A percentile compares a stretch with the other conserved stretches of the same genome.
Evolutionary conservation across 768 basidiomycete species (phyloP).

Genomic region (Tulasnella sp.): DNA sequence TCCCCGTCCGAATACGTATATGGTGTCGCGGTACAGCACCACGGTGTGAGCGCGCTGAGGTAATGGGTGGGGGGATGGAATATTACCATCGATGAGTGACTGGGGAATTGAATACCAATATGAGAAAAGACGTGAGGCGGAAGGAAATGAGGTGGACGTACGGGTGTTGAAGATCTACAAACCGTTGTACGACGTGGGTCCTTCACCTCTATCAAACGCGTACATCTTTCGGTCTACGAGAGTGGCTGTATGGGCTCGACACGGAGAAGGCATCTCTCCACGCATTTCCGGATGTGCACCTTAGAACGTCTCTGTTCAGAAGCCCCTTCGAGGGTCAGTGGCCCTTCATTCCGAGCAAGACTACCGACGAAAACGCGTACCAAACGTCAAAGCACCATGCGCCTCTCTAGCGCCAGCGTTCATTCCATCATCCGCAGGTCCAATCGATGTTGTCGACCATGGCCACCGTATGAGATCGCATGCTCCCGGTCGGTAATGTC

Average conservation of each 20-base stretch:
- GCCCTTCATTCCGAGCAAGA: slow-evolving; percentile 50
- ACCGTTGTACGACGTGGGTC: slow-evolving; percentile 73
- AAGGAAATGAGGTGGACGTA: slow-evolving; percentile 32
- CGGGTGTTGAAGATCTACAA: slow-evolving; percentile 79
- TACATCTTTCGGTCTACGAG: slow-evolving; percentile 65
- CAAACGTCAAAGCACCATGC: slow-evolving; percentile 83
- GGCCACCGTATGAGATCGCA: slow-evolving; percentile 81
- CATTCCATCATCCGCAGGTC: slow-evolving; percentile 88
- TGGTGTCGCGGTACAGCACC: slow-evolving; percentile 58
- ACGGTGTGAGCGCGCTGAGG: slow-evolving; percentile 45
- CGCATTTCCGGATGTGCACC: slow-evolving; percentile 75
- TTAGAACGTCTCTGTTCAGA: too few relatives aligned
- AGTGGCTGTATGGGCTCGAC: slow-evolving; percentile 84
- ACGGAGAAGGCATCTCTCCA: slow-evolving; percentile 78
- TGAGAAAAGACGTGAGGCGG: neutral
- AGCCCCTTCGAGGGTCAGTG: too few relatives aligned
- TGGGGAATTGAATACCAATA: neutral
- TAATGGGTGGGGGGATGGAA: slow-evolving; percentile 40
- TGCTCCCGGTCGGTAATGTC: slow-evolving; percentile 54
- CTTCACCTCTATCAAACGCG: slow-evolving; percentile 40
- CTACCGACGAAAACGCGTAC: slow-evolving; percentile 56
- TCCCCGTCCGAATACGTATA: slow-evolving; percentile 92
- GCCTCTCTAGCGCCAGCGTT: slow-evolving; percentile 66
- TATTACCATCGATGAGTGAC: slow-evolving; percentile 35
- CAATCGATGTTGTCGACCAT: slow-evolving; percentile 81